A percentile compares a stretch with the other conserved stretches of the same genome.
Evolutionary conservation across 768 basidiomycete species (phyloP).

Genomic region (Lyophyllum shimeji): DNA sequence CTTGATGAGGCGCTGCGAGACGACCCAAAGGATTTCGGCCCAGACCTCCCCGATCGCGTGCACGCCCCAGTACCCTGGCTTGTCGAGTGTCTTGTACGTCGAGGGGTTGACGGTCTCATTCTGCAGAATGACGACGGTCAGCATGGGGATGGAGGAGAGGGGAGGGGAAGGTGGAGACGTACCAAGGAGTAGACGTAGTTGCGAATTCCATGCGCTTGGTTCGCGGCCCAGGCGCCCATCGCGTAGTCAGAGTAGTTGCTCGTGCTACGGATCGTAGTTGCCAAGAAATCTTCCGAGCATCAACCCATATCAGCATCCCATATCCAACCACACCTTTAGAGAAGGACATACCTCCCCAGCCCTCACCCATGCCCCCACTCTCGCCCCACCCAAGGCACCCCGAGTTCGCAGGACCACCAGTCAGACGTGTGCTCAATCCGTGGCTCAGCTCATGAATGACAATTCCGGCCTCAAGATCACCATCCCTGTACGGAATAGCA

Average conservation of each 20-base stretch:
- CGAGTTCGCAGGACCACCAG: slow-evolving; percentile 91
- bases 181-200: slow-evolving; percentile 85
- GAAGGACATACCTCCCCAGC: slow-evolving; percentile 72
- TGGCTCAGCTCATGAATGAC: slow-evolving; percentile 91
- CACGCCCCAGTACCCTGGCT: slow-evolving; percentile 92
- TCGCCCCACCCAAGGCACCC: slow-evolving; percentile 97
- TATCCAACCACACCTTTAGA: neutral
- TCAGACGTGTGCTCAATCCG: slow-evolving; percentile 90
- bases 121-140: slow-evolving; percentile 20
- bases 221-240: slow-evolving; percentile 97
- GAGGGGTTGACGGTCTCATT: slow-evolving; percentile 80
- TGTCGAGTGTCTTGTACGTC: slow-evolving; percentile 92
- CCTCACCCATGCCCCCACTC: slow-evolving; percentile 96
- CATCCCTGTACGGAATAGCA: slow-evolving; percentile 86
- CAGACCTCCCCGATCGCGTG: slow-evolving; percentile 94
- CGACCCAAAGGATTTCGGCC: slow-evolving; percentile 88
- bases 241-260: slow-evolving; percentile 73
- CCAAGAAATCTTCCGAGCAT: slow-evolving; percentile 68
- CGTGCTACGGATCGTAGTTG: slow-evolving; percentile 82
- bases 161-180: slow-evolving; percentile 15
- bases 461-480: slow-evolving; percentile 95
- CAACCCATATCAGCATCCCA: neutral
- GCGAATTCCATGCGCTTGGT: slow-evolving; percentile 72
- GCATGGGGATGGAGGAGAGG: neutral
- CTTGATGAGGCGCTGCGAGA: slow-evolving; percentile 69